These are phyloP conservation scores for Ceratobasidium papillatum DNA, from an alignment of 1,284 basidiomycete genomes.

Conservation along the genomic window DNA sequence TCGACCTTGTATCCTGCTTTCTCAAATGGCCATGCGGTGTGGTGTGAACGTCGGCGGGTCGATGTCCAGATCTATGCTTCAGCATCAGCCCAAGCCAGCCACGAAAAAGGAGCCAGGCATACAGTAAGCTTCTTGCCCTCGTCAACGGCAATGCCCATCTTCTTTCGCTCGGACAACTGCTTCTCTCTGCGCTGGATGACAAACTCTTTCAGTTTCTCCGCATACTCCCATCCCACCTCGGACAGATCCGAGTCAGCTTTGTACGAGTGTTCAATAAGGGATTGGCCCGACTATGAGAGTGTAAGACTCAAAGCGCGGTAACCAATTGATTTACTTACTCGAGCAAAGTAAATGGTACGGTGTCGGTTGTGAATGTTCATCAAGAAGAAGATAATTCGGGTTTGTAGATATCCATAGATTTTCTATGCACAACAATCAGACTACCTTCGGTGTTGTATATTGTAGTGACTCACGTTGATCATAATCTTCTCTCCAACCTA, in stretches of 20 bases:
- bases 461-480: slow-evolving; percentile 71
- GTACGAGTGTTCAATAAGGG: slow-evolving; percentile 97
- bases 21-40: slow-evolving; percentile 96
- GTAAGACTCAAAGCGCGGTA: not conserved
- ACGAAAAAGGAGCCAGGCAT: slow-evolving; percentile 50
- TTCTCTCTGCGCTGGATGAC: slow-evolving; percentile 79
- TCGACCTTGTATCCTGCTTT: slow-evolving; percentile 70
- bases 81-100: not conserved
- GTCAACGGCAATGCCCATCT: slow-evolving; percentile 52
- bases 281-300: slow-evolving; percentile 80
- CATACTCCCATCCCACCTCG: slow-evolving; percentile 94
- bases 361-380: slow-evolving; percentile 98
- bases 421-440: slow-evolving; percentile 61
- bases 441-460: not conserved
- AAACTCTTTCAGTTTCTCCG: slow-evolving; percentile 85
- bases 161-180: slow-evolving; percentile 69
- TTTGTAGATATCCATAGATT: slow-evolving; percentile 86
- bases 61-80: slow-evolving; percentile 91
- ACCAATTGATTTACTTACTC: slow-evolving; percentile 61
- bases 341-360: slow-evolving; percentile 91
- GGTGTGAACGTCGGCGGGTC: slow-evolving; percentile 88
- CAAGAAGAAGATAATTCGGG: slow-evolving; percentile 92
- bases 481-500: slow-evolving; percentile 93
- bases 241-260: slow-evolving; percentile 98
- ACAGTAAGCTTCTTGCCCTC: slow-evolving; percentile 78